These are phyloP conservation scores for Lipomyces oligophaga DNA, from an alignment of 805 yeast species.

Conservation along the genomic window DNA sequence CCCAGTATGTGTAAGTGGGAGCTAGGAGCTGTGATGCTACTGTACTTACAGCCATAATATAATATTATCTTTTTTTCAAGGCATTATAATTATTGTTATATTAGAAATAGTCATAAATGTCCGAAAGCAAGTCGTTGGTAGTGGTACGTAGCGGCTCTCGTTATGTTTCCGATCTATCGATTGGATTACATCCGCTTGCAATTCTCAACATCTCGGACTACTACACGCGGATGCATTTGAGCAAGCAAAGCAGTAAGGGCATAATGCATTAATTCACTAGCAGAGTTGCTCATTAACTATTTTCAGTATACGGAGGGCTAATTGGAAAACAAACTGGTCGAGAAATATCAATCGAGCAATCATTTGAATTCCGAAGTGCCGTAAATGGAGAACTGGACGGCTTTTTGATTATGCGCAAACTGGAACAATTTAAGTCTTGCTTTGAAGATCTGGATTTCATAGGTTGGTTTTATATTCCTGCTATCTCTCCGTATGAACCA, in stretches of 20 bases:
- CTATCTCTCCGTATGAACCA: slow-evolving; percentile 29
- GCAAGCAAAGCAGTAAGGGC: slow-evolving; percentile 27
- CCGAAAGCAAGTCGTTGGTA: slow-evolving; percentile 4
- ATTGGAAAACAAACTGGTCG: slow-evolving; percentile 35
- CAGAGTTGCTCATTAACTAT: not conserved
- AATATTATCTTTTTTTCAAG: too few species aligned
- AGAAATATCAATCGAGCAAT: slow-evolving; percentile 34
- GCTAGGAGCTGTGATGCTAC: too few species aligned
- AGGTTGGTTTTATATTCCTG: slow-evolving; percentile 37
- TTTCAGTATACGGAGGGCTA: slow-evolving; percentile 36
- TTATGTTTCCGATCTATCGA: slow-evolving; percentile 23
- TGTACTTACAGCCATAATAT: too few species aligned
- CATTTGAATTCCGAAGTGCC: slow-evolving; percentile 34
- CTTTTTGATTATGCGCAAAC: slow-evolving; percentile 28
- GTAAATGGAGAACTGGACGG: slow-evolving; percentile 30
- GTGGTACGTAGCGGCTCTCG: slow-evolving; percentile 10
- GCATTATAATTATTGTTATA: too few species aligned
- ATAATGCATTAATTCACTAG: not conserved
- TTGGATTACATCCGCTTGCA: slow-evolving; percentile 38
- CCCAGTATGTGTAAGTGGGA: too few species aligned
- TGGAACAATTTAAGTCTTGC: slow-evolving; percentile 33
- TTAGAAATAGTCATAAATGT: too few species aligned
- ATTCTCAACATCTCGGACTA: slow-evolving; percentile 39
- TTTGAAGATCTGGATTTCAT: slow-evolving; percentile 36
- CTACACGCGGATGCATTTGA: slow-evolving; percentile 32